Evolutionary conservation across 345 rosid species (phyloP).

Genomic region (Theobroma cacao): DNA sequence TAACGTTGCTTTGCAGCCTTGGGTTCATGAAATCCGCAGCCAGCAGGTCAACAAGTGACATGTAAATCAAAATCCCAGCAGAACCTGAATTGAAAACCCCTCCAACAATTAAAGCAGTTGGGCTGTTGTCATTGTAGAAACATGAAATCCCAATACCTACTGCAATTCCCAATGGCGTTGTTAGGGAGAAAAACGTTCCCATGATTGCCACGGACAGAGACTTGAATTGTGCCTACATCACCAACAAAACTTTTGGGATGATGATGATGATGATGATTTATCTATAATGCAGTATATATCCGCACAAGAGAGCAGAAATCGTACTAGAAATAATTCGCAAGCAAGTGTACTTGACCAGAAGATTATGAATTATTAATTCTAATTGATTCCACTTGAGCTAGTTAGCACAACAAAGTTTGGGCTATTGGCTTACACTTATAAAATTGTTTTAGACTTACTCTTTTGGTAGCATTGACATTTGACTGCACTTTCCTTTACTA

Average conservation of each 20-base stretch:
- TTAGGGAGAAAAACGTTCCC: constrained; percentile 72
- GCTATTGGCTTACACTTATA: no score
- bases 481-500: not conserved
- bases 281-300: no score
- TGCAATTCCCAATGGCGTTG: constrained; percentile 60
- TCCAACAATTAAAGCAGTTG: constrained; percentile 49
- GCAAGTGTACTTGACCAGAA: no score
- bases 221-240: constrained; percentile 49
- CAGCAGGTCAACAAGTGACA: constrained; percentile 84
- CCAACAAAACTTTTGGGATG: not conserved
- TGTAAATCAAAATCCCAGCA: constrained; percentile 68
- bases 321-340: no score
- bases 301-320: no score
- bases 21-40: constrained; percentile 71
- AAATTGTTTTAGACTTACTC: not conserved
- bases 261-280: no score
- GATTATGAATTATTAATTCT: not conserved
- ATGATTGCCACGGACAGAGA: constrained; percentile 45
- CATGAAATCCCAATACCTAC: constrained; percentile 56
- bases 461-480: not conserved
- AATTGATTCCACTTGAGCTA: not conserved
- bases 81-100: constrained; percentile 67
- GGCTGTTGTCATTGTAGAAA: constrained; percentile 40
- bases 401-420: no score
- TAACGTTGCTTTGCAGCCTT: constrained; percentile 44